Conservation (phyloP, 2,329 filamentous ascomycete genomes). For the Plectosphaerella cucumerina region DNA sequence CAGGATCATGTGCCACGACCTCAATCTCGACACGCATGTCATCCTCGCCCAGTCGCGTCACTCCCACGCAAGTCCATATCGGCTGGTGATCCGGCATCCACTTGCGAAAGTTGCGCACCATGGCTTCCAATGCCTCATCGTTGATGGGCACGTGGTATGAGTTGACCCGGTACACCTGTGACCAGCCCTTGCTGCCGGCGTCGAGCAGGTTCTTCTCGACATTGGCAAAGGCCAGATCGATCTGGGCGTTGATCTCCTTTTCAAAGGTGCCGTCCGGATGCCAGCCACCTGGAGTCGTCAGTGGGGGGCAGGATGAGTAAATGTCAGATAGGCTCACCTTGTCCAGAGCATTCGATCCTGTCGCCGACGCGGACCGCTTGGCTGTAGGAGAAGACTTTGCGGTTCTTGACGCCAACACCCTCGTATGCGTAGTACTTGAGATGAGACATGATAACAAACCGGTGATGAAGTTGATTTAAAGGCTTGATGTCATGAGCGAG, state of each 20-base stretch:
- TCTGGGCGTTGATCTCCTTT: constrained; percentile 36
- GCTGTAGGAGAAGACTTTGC: constrained; percentile 31
- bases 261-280: constrained; percentile 19
- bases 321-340: constrained; percentile 27
- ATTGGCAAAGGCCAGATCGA: constrained; percentile 52
- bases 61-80: constrained; percentile 50
- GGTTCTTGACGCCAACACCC: constrained; percentile 22
- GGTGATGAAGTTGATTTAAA: too few relatives aligned
- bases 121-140: constrained; percentile 30
- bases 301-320: too few relatives aligned
- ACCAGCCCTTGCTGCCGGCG: constrained; percentile 52
- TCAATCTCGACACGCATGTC: constrained; percentile 58
- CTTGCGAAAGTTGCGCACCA: constrained; percentile 42
- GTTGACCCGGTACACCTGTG: constrained; percentile 46
- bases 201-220: constrained; percentile 45
- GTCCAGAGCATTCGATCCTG: constrained; percentile 40
- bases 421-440: constrained; percentile 27
- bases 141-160: constrained; percentile 40
- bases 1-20: constrained; percentile 41
- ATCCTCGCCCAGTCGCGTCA: constrained; percentile 38
- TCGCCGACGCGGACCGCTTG: constrained; percentile 46
- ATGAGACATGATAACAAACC: constrained; percentile 18
- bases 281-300: constrained; percentile 23
- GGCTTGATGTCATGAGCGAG: too few relatives aligned
- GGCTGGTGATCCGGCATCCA: constrained; percentile 50